Evolutionary conservation across 495 filamentous ascomycete species (phyloP).

Genomic region (Aspergillus conjunctus): DNA sequence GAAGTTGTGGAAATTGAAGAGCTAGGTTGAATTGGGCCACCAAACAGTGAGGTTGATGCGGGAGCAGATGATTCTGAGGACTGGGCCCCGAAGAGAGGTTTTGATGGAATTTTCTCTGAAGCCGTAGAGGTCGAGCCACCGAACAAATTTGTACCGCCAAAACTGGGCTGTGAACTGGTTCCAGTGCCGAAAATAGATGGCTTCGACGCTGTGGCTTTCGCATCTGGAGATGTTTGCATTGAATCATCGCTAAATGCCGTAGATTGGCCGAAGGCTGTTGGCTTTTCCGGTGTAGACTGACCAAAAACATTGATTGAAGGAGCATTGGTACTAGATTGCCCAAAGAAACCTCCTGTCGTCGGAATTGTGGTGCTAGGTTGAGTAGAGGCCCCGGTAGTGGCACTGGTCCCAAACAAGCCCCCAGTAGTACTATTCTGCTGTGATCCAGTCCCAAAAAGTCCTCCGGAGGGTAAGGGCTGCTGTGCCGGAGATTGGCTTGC

Average conservation of each 20-base stretch:
- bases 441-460: constrained; percentile 26
- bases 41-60: constrained; percentile 28
- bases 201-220: constrained; percentile 31
- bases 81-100: constrained; percentile 30
- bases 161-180: constrained; percentile 10
- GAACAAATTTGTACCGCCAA: constrained; percentile 23
- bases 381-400: constrained; percentile 25
- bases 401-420: constrained; percentile 28
- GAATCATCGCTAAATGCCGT: constrained; percentile 35
- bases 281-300: constrained; percentile 27
- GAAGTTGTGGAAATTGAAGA: constrained; percentile 20
- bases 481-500: constrained; percentile 24
- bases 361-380: constrained; percentile 20
- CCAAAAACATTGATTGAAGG: constrained; percentile 30
- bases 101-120: constrained; percentile 20
- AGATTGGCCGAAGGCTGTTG: constrained; percentile 30
- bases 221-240: constrained; percentile 49
- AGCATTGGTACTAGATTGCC: constrained; percentile 24
- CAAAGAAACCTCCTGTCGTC: constrained; percentile 32
- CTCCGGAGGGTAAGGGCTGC: constrained; percentile 26
- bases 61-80: constrained; percentile 21
- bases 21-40: constrained; percentile 24
- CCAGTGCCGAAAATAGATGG: constrained; percentile 25
- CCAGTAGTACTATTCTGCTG: constrained; percentile 23
- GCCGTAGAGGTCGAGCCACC: constrained; percentile 22